These are phyloP conservation scores for Syncephalis plumigaleata DNA, from an alignment of 371 early-diverging fungal genomes.

Conservation along the genomic window DNA sequence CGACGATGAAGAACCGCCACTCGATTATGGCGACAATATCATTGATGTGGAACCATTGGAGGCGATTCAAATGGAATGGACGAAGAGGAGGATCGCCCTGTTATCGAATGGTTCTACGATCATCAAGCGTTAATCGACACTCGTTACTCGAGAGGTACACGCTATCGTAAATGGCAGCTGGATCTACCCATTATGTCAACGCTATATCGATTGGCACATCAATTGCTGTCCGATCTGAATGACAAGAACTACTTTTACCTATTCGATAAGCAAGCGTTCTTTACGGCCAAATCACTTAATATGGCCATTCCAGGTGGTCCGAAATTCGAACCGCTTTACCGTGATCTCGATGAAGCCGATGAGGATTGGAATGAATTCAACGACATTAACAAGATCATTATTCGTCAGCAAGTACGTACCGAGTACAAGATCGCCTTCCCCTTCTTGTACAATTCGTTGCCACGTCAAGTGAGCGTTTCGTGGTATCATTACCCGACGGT, in stretches of 20 bases:
- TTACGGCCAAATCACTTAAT: constrained; percentile 94
- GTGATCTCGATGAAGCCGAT: constrained; percentile 81
- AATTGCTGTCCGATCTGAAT: constrained; percentile 79
- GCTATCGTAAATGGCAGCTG: constrained; percentile 83
- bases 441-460: constrained; percentile 89
- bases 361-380: constrained; percentile 99
- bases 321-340: constrained; percentile 92
- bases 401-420: constrained; percentile 92
- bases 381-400: constrained; percentile 98
- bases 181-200: constrained; percentile 88
- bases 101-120: constrained; percentile 96
- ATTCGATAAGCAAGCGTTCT: constrained; percentile 86
- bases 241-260: constrained; percentile 95
- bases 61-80: constrained; percentile 96
- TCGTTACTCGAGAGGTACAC: constrained; percentile 73
- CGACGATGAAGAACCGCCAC: constrained; percentile 96
- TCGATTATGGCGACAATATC: constrained; percentile 96
- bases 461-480: constrained; percentile 78
- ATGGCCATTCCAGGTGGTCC: constrained; percentile 99
- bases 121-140: constrained; percentile 81
- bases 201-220: constrained; percentile 82
- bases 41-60: constrained; percentile 94
- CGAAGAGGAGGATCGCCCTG: constrained; percentile 83
- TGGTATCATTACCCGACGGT: constrained; percentile 90
- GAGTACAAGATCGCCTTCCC: constrained; percentile 98